Base-by-base conservation (phyloP, 2,329 filamentous ascomycete species). In the Aspergillus sp. region DNA sequence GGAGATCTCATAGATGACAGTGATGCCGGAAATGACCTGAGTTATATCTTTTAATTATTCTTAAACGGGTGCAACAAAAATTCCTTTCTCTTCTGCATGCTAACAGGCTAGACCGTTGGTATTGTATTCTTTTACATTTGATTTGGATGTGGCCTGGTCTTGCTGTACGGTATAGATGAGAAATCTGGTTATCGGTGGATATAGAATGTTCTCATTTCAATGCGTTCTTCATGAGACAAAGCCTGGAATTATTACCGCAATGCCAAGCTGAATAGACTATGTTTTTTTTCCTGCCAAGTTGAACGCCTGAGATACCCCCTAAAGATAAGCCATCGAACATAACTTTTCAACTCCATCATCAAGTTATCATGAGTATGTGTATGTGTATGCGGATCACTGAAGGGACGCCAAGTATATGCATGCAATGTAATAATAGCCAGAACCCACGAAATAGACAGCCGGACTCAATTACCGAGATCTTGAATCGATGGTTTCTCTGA, bases 1-100 rank as follows among this genome's bases (percentile, higher is more conserved):
- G 67, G 83, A 96, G 79, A 78, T 95, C 61, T 82, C 84, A n/a
- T 65, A 64, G 56, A 59, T 52, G 33, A 59, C 50, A 59, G 58
- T 48, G 60, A 58, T 51, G 56, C 42, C 48, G 46, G 60, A 51
- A 59, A 60, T 61, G 57, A 59, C 56, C 46, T 56, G 47, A 40
- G 40, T 39, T 56, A 56, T 62, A 54, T 59, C 61, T 61, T 59
- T 56, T 57, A 51, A 59, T 49, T 44, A 56, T 57, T 42, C 13
- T 19, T 52, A 54, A 53, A 60, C 58, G 53, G 47, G 41, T 58
- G 69, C 66, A 70, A 30, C 69, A 67, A 67, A 67, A 61, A 64
- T 67, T 30, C 17, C 64, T 64, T 62, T 56, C 58, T 65, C 57
- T 61, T 54, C 65, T 22, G n/a, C 63, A 61, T 66, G 64, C 58